Base-by-base conservation (phyloP, 2,329 filamentous ascomycete genomes). In the Chaetomium sp. region DNA sequence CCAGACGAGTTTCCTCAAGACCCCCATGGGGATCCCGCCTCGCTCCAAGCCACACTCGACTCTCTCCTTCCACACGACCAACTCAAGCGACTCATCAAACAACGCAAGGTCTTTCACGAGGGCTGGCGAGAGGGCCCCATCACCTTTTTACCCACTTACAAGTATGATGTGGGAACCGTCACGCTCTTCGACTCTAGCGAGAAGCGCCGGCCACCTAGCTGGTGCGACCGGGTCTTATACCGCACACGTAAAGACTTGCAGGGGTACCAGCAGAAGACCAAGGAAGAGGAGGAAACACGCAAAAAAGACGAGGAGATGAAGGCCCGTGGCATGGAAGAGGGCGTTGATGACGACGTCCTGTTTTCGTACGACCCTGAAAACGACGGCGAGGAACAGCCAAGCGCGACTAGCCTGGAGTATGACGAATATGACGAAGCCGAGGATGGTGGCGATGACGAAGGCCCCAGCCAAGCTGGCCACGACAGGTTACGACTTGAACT, bases 191-290 rank as follows among this genome's bases (percentile, higher is more conserved):
- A 99, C 78, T 92, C 93, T 0, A 97, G 93, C 70, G 95, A 98
- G 74, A 99, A 99, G 79, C 89, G 89, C 68, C 86, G 96, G 60
- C 90, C 91, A 2, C 95, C 95, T 2, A 97, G 93, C 74, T 99
- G 95, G 94, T 99, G 95, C 75, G 95, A 99, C 78, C 90, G 95
- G 19, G 93, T 99, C 54, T 78, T 99, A 0, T 99, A 88, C 75
- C 85, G 94, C 8, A 95, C 92, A 2, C 86, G 89, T 49, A 85
- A 82, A 55, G 88, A 95, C 72, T 88, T 85, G 68, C 78, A 88
- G 29, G 82, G 82, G 3, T 89, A 92, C 70, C 87, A 93, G 58
- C 79, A 80, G 42, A 87, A 84, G 63, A 74, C 84, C 0, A 81
- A 81, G 62, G 89, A 94, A 62, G 85, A 88, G 65, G 85, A 87